phyloP scores from a whole-genome alignment of 139 green algal genomes.

The Closterium sp. region DNA sequence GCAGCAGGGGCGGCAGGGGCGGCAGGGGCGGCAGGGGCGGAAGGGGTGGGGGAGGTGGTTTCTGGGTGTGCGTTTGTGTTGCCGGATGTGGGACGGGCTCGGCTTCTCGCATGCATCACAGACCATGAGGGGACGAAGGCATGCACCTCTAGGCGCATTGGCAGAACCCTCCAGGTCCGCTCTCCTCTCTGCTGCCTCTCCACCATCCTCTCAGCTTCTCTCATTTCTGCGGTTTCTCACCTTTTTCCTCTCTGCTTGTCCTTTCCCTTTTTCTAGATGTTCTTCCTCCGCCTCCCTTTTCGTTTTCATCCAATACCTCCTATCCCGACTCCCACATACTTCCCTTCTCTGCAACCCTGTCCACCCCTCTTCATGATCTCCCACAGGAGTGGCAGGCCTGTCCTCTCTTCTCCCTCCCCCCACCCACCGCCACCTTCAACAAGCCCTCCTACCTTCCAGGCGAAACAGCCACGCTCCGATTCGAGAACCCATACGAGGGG shows the following conservation, averaged over 20 bases:
- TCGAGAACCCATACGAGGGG: not conserved
- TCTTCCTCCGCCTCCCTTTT: not conserved
- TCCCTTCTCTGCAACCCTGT: not conserved
- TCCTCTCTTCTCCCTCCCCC: not conserved
- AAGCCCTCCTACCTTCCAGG: not conserved
- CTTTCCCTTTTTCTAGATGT: not conserved
- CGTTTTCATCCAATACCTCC: not conserved
- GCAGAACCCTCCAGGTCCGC: not conserved
- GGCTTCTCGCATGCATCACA: not conserved
- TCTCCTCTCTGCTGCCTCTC: not conserved
- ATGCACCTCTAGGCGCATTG: not conserved
- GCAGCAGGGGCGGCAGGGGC: not conserved
- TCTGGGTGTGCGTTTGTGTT: not conserved
- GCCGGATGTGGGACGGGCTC: not conserved
- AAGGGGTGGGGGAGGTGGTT: not conserved
- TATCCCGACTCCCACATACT: not conserved
- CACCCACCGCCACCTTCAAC: not conserved
- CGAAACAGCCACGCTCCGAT: slow-evolving; percentile 3
- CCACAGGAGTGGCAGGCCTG: not conserved
- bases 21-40: not conserved
- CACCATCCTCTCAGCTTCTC: not conserved
- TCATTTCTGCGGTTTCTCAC: not conserved
- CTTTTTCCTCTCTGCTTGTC: not conserved
- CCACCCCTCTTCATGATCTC: not conserved
- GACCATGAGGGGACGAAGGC: not conserved